These are phyloP conservation scores for Trichoderma gamsii DNA, from an alignment of 495 filamentous ascomycete genomes.

Conservation along the genomic window DNA sequence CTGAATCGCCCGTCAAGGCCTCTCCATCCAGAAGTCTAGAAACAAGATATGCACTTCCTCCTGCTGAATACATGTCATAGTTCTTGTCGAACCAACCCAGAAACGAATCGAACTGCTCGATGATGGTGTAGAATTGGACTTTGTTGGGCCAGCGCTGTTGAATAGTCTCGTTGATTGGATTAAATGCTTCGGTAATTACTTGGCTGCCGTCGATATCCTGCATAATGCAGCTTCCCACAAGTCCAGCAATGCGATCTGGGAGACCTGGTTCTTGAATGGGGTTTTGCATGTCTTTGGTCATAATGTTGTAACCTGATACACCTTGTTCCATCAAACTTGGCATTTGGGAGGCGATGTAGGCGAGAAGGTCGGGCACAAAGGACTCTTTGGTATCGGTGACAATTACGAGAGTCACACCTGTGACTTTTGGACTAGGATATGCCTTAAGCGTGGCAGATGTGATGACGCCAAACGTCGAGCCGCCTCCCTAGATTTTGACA, in stretches of 20 bases:
- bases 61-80: slow-evolving; percentile 29
- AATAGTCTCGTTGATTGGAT: slow-evolving; percentile 41
- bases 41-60: slow-evolving; percentile 36
- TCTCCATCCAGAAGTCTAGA: slow-evolving; percentile 35
- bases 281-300: slow-evolving; percentile 24
- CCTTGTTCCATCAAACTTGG: slow-evolving; percentile 33
- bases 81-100: slow-evolving; percentile 41
- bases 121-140: slow-evolving; percentile 25
- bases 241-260: slow-evolving; percentile 27
- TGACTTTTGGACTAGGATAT: slow-evolving; percentile 29
- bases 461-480: slow-evolving; percentile 58
- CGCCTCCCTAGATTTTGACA: slow-evolving; percentile 43
- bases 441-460: slow-evolving; percentile 47
- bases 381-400: slow-evolving; percentile 17
- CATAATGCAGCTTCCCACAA: slow-evolving; percentile 24
- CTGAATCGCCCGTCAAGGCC: slow-evolving; percentile 26
- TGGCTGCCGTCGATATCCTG: slow-evolving; percentile 34
- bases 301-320: slow-evolving; percentile 34
- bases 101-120: slow-evolving; percentile 38
- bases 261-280: slow-evolving; percentile 22
- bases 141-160: slow-evolving; percentile 26
- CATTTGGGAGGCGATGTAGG: slow-evolving; percentile 34
- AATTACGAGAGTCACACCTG: slow-evolving; percentile 20
- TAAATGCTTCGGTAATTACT: slow-evolving; percentile 37
- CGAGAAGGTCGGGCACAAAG: slow-evolving; percentile 26